These are phyloP conservation scores for Suhomyces sp. DNA, from an alignment of 805 yeast genomes.

Conservation along the genomic window DNA sequence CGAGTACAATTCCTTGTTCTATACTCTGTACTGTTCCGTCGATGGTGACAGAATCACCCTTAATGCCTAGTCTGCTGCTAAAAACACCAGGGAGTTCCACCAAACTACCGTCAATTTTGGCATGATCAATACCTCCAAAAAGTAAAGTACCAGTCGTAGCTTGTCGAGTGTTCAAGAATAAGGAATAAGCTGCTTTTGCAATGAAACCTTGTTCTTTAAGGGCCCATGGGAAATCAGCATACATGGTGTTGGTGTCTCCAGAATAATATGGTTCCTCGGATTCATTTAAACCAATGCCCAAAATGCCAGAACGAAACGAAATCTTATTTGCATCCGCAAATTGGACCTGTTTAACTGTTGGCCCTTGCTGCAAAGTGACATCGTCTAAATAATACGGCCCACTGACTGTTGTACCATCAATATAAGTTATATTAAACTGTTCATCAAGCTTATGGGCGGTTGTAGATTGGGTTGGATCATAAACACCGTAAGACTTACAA, in stretches of 20 bases:
- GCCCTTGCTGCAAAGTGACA: constrained; percentile 3
- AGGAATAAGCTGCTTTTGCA: constrained; percentile 10
- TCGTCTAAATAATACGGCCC: not conserved
- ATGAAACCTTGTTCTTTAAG: constrained; percentile 11
- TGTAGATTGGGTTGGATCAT: not conserved
- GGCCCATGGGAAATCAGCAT: constrained; percentile 9
- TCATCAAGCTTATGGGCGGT: not conserved
- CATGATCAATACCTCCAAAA: constrained; percentile 21
- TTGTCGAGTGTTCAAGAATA: constrained; percentile 8
- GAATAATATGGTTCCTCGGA: not conserved
- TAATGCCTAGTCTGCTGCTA: not conserved
- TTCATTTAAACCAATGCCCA: constrained; percentile 4
- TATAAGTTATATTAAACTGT: not conserved
- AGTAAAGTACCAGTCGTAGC: constrained; percentile 13
- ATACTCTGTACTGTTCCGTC: not conserved
- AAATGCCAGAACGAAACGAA: not conserved
- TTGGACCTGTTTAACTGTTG: not conserved
- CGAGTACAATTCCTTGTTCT: not conserved
- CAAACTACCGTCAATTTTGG: constrained; percentile 8
- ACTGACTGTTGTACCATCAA: not conserved
- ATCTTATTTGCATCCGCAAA: not conserved
- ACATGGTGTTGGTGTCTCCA: not conserved
- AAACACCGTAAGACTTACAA: not conserved
- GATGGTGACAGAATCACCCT: not conserved
- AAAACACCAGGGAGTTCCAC: not conserved